Percentiles rank a stretch among this genome's conserved stretches.
phyloP scores from a whole-genome alignment of 2,329 filamentous ascomycete genomes.

The Balansia obtecta region DNA sequence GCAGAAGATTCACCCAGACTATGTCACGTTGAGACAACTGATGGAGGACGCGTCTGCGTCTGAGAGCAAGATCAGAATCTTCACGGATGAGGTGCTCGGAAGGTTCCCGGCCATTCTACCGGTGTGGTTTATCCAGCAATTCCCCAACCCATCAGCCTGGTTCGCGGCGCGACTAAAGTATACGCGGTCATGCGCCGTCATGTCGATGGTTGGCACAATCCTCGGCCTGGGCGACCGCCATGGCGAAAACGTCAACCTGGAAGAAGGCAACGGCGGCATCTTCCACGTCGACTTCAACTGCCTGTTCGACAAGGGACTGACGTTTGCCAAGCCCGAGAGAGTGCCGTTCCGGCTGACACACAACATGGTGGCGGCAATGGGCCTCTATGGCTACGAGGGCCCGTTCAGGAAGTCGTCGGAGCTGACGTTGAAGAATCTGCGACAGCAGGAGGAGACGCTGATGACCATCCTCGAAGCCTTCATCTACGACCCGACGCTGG shows the following conservation, averaged over 20 bases:
- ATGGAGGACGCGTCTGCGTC: conserved; percentile 51
- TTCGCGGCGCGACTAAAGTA: conserved; percentile 81
- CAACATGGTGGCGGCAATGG: conserved; percentile 98
- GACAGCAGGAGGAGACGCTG: conserved; percentile 87
- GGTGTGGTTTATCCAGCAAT: conserved; percentile 92
- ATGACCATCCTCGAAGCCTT: conserved; percentile 98
- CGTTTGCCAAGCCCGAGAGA: conserved; percentile 85
- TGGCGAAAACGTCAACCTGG: conserved; percentile 91
- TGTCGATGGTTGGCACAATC: conserved; percentile 98
- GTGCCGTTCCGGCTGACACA: conserved; percentile 95
- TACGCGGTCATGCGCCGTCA: conserved; percentile 88
- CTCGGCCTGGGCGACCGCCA: conserved; percentile 89
- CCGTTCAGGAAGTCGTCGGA: conserved; percentile 88
- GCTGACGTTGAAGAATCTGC: conserved; percentile 68
- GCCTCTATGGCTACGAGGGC: conserved; percentile 84
- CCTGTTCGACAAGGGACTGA: conserved; percentile 94
- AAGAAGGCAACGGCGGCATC: conserved; percentile 84
- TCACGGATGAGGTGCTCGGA: conserved; percentile 50
- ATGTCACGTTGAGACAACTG: conserved; percentile 48
- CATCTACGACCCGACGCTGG: conserved; percentile 89
- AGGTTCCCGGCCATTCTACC: conserved; percentile 76
- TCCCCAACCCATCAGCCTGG: conserved; percentile 86
- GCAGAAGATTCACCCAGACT: conserved; percentile 59
- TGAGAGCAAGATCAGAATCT: conserved; percentile 53
- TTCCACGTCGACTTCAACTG: conserved; percentile 99